These are phyloP conservation scores for Cystobasidiaceae sp. DNA, from an alignment of 1,284 basidiomycete genomes.

Conservation along the genomic window DNA sequence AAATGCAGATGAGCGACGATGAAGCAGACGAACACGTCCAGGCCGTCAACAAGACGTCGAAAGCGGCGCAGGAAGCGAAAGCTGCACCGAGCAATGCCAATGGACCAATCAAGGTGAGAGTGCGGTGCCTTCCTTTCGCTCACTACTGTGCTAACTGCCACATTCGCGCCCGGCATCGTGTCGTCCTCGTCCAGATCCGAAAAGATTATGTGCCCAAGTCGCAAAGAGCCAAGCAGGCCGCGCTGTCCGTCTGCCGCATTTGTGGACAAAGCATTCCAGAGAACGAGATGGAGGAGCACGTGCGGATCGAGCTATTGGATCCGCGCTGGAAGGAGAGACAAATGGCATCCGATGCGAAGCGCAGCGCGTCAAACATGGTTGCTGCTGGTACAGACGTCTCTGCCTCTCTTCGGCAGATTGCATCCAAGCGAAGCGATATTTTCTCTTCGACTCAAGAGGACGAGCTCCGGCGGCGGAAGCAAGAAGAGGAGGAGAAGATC, in stretches of 20 bases:
- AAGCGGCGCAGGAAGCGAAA: slow-evolving; percentile 41
- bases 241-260: slow-evolving; percentile 81
- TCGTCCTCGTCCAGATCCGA: no score
- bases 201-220: slow-evolving; percentile 57
- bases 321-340: slow-evolving; percentile 96
- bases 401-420: slow-evolving; percentile 81
- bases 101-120: slow-evolving; percentile 50
- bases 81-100: slow-evolving; percentile 10
- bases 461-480: slow-evolving; percentile 30
- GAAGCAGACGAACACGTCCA: slow-evolving; percentile 66
- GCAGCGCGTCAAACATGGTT: slow-evolving; percentile 76
- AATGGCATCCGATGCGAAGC: slow-evolving; percentile 74
- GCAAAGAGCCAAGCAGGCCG: slow-evolving; percentile 51
- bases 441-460: slow-evolving; percentile 61
- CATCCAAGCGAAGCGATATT: slow-evolving; percentile 85
- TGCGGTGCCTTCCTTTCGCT: neutral
- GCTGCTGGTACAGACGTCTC: slow-evolving; percentile 71
- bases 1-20: slow-evolving; percentile 64
- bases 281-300: slow-evolving; percentile 93
- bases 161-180: neutral
- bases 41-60: slow-evolving; percentile 48
- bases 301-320: slow-evolving; percentile 95
- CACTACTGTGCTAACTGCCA: no score
- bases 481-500: slow-evolving; percentile 68
- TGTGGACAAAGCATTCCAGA: slow-evolving; percentile 91